These are phyloP conservation scores for Lolium multiflorum DNA, from an alignment of 176 grass and related monocot species.

Conservation along the genomic window DNA sequence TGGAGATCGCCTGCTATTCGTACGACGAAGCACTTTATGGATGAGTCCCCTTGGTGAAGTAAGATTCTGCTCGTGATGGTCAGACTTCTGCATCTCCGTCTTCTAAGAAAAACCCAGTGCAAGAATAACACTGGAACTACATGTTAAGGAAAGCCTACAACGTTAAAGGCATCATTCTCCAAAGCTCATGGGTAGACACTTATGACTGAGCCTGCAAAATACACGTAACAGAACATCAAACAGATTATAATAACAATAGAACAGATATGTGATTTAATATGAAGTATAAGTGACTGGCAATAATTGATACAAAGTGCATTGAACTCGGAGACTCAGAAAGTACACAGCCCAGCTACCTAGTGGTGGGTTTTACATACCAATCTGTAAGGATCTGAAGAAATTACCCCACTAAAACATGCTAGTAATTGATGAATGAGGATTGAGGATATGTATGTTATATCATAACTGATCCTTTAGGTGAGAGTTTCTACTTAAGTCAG, in stretches of 20 bases:
- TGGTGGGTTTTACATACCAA: background rate
- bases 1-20: conserved; percentile 69
- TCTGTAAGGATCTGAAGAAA: conserved; percentile 16
- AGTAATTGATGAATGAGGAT: conserved; percentile 9
- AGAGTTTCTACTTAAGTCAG: background rate
- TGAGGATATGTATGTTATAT: background rate
- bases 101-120: conserved; percentile 46
- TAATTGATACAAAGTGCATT: conserved; percentile 22
- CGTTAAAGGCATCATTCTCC: conserved; percentile 24
- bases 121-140: conserved; percentile 43
- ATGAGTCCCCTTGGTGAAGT: conserved; percentile 76
- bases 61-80: conserved; percentile 70
- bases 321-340: background rate
- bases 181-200: conserved; percentile 41
- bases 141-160: conserved; percentile 36
- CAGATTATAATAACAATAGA: conserved; percentile 23
- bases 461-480: conserved; percentile 12
- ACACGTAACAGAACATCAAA: conserved; percentile 36
- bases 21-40: conserved; percentile 73
- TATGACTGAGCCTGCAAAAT: conserved; percentile 44
- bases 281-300: background rate
- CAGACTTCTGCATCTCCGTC: conserved; percentile 79
- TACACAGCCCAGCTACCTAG: background rate
- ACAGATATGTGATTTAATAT: conserved; percentile 6
- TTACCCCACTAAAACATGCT: background rate